Base-by-base conservation (phyloP, 2,329 filamentous ascomycete species). In the Scedosporium aurantiacum region DNA sequence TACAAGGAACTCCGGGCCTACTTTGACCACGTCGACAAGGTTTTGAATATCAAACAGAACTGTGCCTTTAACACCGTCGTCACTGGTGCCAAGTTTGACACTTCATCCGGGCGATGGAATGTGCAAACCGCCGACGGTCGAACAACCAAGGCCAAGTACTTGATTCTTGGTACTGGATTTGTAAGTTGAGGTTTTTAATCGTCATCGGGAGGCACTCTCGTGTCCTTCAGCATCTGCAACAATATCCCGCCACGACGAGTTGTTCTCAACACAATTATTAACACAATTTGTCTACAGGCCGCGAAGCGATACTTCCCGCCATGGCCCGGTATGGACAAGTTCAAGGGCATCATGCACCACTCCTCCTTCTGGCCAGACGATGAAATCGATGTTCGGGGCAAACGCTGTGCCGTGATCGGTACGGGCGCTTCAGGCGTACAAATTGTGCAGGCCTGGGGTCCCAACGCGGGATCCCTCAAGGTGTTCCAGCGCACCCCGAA, bases 401-500 rank as follows among this genome's bases (percentile, higher is more conserved):
- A 88, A 69, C 77, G 79, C 18, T 79, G 82, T 58, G 85, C 79
- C 16, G 78, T 88, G 61, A 81, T 88, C 40, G 85, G 86, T 12
- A 87, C 84, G 0, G 85, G 85, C 1, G 82, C 84, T 0, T 83
- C 83, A 0, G 85, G 85, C 1, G 79, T 88, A 1, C 85, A 88
- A 65, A 80, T 86, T 52, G 78, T 80, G 0, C 85, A 89, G 64
- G 83, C 82, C 60, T 81, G 80, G 70, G 81, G 78, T 1, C 79
- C 79, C 2, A 68, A 76, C 12, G 82, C 79, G 0, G 77, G 74
- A 5, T 71, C 79, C 1, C 65, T 89, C 25, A 78, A 72, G 2
- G 82, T 89, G 41, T 87, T 88, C 69, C 84, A 88, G 66, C 79
- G 86, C 10, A 88, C 84, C 1, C 86, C 86, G 0, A 89, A 88